Evolutionary conservation across 176 grass and related monocot genomes (phyloP), one percentile per base, ranked within the genome.

Genomic region (Saccharum officinarum): DNA sequence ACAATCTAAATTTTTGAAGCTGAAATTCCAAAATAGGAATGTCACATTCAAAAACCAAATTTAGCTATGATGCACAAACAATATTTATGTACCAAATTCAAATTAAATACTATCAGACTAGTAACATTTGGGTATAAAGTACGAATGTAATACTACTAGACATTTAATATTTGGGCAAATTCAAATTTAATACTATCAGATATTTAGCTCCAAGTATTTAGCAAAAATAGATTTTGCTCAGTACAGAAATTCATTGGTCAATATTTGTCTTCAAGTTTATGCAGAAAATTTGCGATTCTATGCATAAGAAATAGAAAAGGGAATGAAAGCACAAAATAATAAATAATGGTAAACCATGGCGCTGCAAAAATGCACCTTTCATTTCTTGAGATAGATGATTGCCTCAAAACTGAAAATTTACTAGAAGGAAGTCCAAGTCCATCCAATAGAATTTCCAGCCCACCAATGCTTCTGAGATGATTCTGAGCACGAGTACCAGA

Each of bases 401-500:
- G 84, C 34, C 82, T 94, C 55, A 60, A 87, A 91, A 89, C 61
- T 46, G 82, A 91, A 94, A 92, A 88, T 88, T 90, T 91, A 85
- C 82, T 92, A 61, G 92, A 89, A 54, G 95, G 95, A 81, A 94
- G 81, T 83, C 95, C 95, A 63, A 94, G 82, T 55, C 95, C 95
- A 83, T 97, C 95, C 57, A 97, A 78, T 40, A 97, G 66, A 88
- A 97, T 89, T 89, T 97, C 92, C 63, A 97, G 82, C 63, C 95
- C 95, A 57, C 92, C 95, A 82, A 97, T 94, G 88, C 90, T 97
- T 94, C 87, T 97, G 82, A 97, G 91, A 97, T 97, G 95, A 83
- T 97, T 97, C 49, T 97, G 95, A 67, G 95, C 92, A 42, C 76
- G 85, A 44, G 87, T 86, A 72, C 92, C 88, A 84, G 68, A 92